Evolutionary conservation across 177 flowering plant genomes (phyloP), one percentile per base, ranked within the genome.

Genomic region (Vitis hybrid): DNA sequence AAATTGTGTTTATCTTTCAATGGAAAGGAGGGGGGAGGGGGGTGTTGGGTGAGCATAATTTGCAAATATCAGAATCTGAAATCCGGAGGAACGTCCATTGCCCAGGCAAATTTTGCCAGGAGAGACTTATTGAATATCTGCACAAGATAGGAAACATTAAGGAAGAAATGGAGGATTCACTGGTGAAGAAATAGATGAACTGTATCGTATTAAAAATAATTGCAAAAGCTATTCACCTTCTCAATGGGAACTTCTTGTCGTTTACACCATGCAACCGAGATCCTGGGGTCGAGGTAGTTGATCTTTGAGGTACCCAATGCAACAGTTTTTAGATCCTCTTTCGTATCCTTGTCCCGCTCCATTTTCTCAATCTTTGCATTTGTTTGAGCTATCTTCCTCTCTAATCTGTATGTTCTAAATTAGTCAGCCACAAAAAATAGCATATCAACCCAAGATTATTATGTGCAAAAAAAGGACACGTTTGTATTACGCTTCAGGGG

Each of bases 251-350:
- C 99, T 73, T 96, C 99, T 62, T 87, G 92, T 45, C 97, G 88
- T 80, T 96, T 94, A 89, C 99, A 94, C 99, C 99, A 96, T 29
- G 99, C 97, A 57, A 96, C 99, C 1, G 97, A 85, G 70, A 96
- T 96, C 76, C 99, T 82, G 50, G 99, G 99, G 72, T 96, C 99
- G 63, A 87, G 88, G 72, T 96, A 96, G 70, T 94, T 96, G 67
- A 93, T 89, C 79, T 94, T 96, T 50, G 99, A 96, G 2, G 99
- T 96, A 72, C 99, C 98, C 67, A 96, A 75, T 0, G 99, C 99
- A 16, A 96, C 94, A 15, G 88, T 92, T 79, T 96, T 96, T 65
- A 91, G 70, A 77, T 94, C 97, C 77, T 96, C 99, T 75, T 94
- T 96, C 18, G 84, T 84, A 63, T 78, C 59, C 84, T 79, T 96